phyloP scores from a whole-genome alignment of 768 basidiomycete species.

The Amanita exitialis region DNA sequence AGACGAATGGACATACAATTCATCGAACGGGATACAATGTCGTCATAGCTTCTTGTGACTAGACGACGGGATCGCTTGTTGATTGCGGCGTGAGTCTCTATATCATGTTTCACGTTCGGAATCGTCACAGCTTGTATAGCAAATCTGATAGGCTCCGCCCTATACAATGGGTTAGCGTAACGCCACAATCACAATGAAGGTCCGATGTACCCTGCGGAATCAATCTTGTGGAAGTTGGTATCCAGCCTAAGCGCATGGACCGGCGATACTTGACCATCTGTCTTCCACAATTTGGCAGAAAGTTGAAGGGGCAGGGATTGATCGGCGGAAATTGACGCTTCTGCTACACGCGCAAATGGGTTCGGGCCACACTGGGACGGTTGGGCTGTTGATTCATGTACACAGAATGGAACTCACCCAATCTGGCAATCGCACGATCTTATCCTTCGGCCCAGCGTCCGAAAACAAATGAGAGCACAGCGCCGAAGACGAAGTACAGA shows the following conservation, averaged over 20 bases:
- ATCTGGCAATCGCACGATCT: conserved; percentile 24
- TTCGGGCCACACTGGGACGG: conserved; percentile 9
- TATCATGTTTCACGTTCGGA: conserved; percentile 13
- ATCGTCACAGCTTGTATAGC: conserved; percentile 15
- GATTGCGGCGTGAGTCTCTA: conserved; percentile 10
- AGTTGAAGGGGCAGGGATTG: conserved; percentile 22
- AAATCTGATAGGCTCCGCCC: conserved; percentile 9
- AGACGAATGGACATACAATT: conserved; percentile 8
- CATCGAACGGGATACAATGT: conserved; percentile 20
- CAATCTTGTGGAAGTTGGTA: conserved; percentile 19
- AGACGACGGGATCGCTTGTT: conserved; percentile 2
- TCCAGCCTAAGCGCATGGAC: conserved; percentile 25
- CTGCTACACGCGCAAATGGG: conserved; percentile 19
- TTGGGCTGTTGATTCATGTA: background rate
- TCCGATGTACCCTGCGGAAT: background rate
- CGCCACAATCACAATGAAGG: background rate
- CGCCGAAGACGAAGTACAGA: conserved; percentile 17
- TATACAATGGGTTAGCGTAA: background rate
- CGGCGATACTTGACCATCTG: conserved; percentile 15
- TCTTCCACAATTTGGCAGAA: conserved; percentile 13
- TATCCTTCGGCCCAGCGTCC: conserved; percentile 20
- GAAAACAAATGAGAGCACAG: conserved; percentile 20
- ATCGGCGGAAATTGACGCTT: conserved; percentile 23
- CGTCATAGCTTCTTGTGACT: conserved; percentile 14
- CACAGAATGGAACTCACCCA: conserved; percentile 12